Base-by-base conservation (phyloP, 768 basidiomycete genomes). In the Tricholoma hemisulphureum region DNA sequence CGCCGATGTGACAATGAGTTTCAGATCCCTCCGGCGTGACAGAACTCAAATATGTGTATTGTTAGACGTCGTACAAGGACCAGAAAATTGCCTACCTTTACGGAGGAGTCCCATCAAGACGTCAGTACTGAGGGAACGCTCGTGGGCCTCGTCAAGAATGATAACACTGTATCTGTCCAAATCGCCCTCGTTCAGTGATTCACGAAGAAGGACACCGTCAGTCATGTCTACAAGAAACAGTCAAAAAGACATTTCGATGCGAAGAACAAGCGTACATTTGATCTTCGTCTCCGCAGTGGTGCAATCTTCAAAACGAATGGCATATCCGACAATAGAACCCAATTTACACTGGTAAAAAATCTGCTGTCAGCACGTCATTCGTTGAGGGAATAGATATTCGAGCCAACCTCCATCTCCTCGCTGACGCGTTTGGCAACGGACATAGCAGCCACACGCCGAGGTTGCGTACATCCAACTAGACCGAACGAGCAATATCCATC, bases 351-450 rank as follows among this genome's bases (percentile, higher is more conserved):
- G 48, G 46, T 43, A 21, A 41, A 29, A 14, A 49, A 4, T 16
- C 1, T 29, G n/a, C 46, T 8, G 16, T 34, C 9, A 5, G 24
- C 21, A 50, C 18, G 63, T 55, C 16, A 6, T 48, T 16, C 34
- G 46, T 51, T 23, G 43, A n/a, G 16, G 3, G 11, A 28, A 50
- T 21, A 52, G 49, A 18, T 14, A 31, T 45, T 20, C 56, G 21
- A 39, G 46, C 84, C 55, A 46, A 92, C 92, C 84, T 97, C 93
- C 90, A 99, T 98, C 75, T 99, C 97, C 69, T 99, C 97, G 67
- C 93, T 95, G 57, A 99, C 97, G 73, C 97, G 95, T 77, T 99
- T 98, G n/a, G 97, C 97, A 6, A 98, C 97, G 9, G 93, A 95
- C 97, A 99, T 98, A 14, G 97, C 97, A 45, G 97, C 97, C 26